Conservation (phyloP, 176 grass and related monocot genomes). For the Rhynchospora tenuis region DNA sequence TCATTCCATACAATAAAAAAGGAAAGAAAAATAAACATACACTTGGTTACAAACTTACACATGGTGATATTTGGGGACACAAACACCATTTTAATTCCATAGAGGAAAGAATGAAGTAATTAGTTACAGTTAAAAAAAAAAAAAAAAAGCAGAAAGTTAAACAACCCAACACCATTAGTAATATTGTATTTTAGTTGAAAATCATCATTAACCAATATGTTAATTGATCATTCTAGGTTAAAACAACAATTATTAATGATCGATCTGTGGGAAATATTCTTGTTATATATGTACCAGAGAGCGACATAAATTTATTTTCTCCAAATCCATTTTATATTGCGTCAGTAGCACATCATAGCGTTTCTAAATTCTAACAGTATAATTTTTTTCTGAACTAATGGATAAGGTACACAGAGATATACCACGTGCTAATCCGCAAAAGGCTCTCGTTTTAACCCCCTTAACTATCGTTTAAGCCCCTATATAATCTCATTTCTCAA, state of each 20-base stretch:
- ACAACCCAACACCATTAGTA: background rate
- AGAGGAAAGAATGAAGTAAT: background rate
- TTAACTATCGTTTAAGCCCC: background rate
- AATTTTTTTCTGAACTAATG: background rate
- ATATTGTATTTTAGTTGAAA: background rate
- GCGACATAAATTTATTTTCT: no score
- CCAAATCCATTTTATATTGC: background rate
- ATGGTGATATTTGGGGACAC: no score
- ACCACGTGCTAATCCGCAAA: slow-evolving; percentile 13
- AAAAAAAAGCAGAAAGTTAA: background rate
- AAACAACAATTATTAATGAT: no score
- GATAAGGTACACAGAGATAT: background rate
- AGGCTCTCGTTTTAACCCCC: background rate
- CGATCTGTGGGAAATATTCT: background rate
- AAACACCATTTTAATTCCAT: no score
- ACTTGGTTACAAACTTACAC: no score
- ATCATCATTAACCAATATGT: background rate
- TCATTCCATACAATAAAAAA: no score
- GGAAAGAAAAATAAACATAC: no score
- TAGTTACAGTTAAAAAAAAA: background rate
- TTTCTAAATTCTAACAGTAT: background rate
- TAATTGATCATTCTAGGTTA: no score
- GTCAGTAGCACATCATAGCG: background rate
- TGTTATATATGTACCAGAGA: background rate
- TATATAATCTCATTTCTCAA: slow-evolving; percentile 1